Base-by-base conservation (phyloP, 768 basidiomycete genomes). In the Symmetrospora coprosmae region DNA sequence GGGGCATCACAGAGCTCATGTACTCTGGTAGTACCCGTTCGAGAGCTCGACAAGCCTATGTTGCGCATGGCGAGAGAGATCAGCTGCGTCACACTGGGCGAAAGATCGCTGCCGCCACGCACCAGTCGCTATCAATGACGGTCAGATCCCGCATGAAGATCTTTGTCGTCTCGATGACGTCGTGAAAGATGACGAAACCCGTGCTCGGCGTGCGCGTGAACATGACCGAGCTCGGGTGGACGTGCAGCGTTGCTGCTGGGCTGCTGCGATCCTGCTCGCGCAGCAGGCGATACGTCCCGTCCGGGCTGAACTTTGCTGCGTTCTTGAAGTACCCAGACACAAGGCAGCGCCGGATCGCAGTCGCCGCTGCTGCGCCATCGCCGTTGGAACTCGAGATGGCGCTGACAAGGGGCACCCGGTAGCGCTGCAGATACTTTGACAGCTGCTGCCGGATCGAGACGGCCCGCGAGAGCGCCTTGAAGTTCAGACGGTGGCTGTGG, bases 71-170 rank as follows among this genome's bases (percentile, higher is more conserved):
- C 13, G n/a, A 14, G 13, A 50, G 23, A 17, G 21, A 17, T 13
- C 9, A 8, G 11, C 25, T 27, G 7, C 11, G 31, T 3, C 4
- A 27, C 9, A 38, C 9, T 40, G 16, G 16, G 19, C 19, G 13
- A 39, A 7, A n/a, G 11, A 27, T 5, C 23, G 34, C 2, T 14
- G 14, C 4, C 31, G 40, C 11, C 13, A 39, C 45, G 4, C 35
- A 83, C 92, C 92, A 97, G 67, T 97, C 91, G 38, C 89, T 82
- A 68, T 96, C 90, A 41, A 96, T 87, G 67, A 91, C 88, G 1
- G 92, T 94, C 33, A 96, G 71, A 65, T 96, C 83, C 23, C 86
- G 81, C 69, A 99, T 94, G 70, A 94, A 91, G 39, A 82, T 83
- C 70, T 90, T 94, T 66, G 88, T 91, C 0, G 94, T 96, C 72